phyloP scores from a whole-genome alignment of 192 early-diverging fungal species.

The Dissophora globulifera region DNA sequence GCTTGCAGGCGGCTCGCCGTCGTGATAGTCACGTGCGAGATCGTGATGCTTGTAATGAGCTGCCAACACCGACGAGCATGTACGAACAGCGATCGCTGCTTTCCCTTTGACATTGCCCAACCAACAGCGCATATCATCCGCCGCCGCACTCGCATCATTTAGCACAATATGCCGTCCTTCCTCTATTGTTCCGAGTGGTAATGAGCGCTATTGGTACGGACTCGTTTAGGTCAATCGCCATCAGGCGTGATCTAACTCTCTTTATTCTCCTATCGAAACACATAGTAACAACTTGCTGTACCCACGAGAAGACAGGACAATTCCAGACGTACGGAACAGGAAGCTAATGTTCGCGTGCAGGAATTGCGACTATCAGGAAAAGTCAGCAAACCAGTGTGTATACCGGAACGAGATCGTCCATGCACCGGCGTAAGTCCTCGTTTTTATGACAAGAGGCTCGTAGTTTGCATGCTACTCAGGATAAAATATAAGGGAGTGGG shows the following conservation, averaged over 20 bases:
- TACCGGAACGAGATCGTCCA: conserved; percentile 80
- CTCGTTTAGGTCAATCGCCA: background rate
- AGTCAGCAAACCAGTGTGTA: conserved; percentile 75
- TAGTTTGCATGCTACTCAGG: too few species aligned
- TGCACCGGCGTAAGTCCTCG: conserved; percentile 56
- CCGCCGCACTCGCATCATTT: too few species aligned
- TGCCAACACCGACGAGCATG: too few species aligned
- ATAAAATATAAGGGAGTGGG: too few species aligned
- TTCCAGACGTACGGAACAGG: conserved; percentile 37
- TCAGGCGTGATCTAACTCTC: background rate
- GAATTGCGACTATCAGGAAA: conserved; percentile 80
- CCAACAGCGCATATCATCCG: too few species aligned
- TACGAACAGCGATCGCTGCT: too few species aligned
- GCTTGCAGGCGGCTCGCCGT: too few species aligned
- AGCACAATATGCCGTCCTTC: conserved; percentile 63
- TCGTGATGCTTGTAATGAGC: too few species aligned
- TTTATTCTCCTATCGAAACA: too few species aligned
- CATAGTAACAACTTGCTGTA: conserved; percentile 84
- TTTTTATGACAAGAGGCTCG: background rate
- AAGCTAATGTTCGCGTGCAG: conserved; percentile 78
- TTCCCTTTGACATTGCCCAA: too few species aligned
- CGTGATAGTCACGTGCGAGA: too few species aligned
- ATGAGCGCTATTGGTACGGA: too few species aligned
- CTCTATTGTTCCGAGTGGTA: conserved; percentile 67
- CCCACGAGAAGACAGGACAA: conserved; percentile 73